These are phyloP conservation scores for Aspergillus fijiensis DNA, from an alignment of 2,329 filamentous ascomycete species.

Conservation along the genomic window DNA sequence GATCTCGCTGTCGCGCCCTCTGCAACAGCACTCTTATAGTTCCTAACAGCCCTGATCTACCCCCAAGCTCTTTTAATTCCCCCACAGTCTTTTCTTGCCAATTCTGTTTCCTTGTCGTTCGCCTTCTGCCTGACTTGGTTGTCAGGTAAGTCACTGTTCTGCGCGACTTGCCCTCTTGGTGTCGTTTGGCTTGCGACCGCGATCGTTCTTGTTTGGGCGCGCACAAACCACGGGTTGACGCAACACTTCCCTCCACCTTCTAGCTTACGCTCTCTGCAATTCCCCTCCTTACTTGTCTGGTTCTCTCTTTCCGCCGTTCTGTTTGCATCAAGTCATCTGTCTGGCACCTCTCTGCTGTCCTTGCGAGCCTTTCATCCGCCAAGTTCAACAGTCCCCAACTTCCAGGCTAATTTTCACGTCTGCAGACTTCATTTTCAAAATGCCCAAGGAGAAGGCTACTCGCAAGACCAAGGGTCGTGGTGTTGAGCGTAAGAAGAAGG, in stretches of 20 bases:
- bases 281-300: neutral
- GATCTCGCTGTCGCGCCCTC: conserved; percentile 24
- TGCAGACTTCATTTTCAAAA: conserved; percentile 43
- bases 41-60: conserved; percentile 14
- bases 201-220: conserved; percentile 20
- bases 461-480: conserved; percentile 56
- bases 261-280: conserved; percentile 13
- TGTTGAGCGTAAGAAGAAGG: conserved; percentile 71
- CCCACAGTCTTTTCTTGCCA: conserved; percentile 16
- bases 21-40: conserved; percentile 23
- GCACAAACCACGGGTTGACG: conserved; percentile 19
- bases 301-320: conserved; percentile 13
- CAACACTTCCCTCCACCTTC: conserved; percentile 11
- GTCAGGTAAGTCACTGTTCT: conserved; percentile 17
- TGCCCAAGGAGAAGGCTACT: conserved; percentile 68
- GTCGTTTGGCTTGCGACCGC: conserved; percentile 24
- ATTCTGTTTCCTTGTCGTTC: conserved; percentile 9
- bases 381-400: neutral
- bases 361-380: neutral
- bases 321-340: conserved; percentile 12
- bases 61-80: conserved; percentile 9
- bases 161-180: conserved; percentile 21
- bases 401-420: conserved; percentile 15
- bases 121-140: conserved; percentile 16
- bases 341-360: neutral